Base-by-base conservation (phyloP, 768 basidiomycete genomes). In the Tephrocybe sp. region DNA sequence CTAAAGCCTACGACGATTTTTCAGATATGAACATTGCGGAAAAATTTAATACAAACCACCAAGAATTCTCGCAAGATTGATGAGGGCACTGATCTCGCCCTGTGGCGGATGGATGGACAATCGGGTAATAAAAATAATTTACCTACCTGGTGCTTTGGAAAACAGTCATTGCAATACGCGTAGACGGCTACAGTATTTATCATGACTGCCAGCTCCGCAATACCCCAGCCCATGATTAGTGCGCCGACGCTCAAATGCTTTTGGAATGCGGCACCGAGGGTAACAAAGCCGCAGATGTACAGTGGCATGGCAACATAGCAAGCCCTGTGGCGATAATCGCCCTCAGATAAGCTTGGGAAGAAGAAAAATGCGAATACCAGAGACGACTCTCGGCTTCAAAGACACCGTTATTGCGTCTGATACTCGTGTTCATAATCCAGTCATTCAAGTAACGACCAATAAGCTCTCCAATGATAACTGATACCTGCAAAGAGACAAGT, bases 151-250 rank as follows among this genome's bases (percentile, higher is more conserved):
- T 72, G 66, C 24, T 60, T 69, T 1, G 77, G 77, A 69, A 79
- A 79, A 55, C 73, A 75, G 59, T 79, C 73, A 53, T 76, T 78
- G 50, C 70, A 71, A 50, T 78, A 79, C 7, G 77, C 76, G 73
- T 78, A 81, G 39, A 80, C 71, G 3, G 77, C 76, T 36, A 79
- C 78, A 0, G 81, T 82, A 60, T 72, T 75, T 48, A 83, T 71
- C 73, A 82, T 75, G 45, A 77, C 65, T 0, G 75, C 70, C 11
- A 78, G 65, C 48, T 76, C 69, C 2, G 77, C 73, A 40, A 83
- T 73, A 4, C 80, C 80, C 83, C 83, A 85, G 7, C 83, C 83
- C 66, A 83, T 77, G 41, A 84, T 71, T 32, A 83, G 62, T 0
- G 73, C 78, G 7, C 69, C 78, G 17, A 75, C 62, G 33, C 68